Percentiles rank a stretch among this genome's conserved stretches.
These are phyloP conservation scores for Podila epigama DNA, from an alignment of 192 early-diverging fungal species.

Conservation along the genomic window DNA sequence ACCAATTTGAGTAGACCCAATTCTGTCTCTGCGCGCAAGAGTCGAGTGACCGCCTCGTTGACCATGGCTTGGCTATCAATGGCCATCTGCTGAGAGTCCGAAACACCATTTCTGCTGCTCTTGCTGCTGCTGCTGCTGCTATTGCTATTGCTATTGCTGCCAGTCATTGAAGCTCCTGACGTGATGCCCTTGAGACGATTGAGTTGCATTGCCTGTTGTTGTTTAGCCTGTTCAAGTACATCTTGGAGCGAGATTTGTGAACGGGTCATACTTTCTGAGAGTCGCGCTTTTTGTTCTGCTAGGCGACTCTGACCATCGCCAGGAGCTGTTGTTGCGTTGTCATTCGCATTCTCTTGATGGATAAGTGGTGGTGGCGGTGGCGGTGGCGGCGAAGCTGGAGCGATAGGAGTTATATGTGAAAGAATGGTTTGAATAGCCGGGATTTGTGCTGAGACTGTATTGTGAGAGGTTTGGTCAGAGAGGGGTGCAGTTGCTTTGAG, in stretches of 20 bases:
- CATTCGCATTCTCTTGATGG: not conserved
- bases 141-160: too few relatives aligned
- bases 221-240: not conserved
- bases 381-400: not conserved
- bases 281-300: not conserved
- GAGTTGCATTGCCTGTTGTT: not conserved
- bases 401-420: not conserved
- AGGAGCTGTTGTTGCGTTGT: too few relatives aligned
- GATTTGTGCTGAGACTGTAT: not conserved
- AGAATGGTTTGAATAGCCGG: slow-evolving; percentile 13
- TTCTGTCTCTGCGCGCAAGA: slow-evolving; percentile 29
- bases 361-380: not conserved
- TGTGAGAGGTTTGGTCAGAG: not conserved
- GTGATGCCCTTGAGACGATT: not conserved
- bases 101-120: not conserved
- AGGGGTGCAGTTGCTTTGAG: not conserved
- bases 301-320: not conserved
- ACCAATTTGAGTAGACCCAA: slow-evolving; percentile 23
- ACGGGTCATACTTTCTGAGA: not conserved
- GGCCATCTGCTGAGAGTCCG: not conserved
- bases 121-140: too few relatives aligned
- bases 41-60: slow-evolving; percentile 12
- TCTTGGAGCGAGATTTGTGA: slow-evolving; percentile 10
- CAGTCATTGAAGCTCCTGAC: not conserved
- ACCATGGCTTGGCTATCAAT: not conserved